A percentile compares a stretch with the other conserved stretches of the same genome.
Conservation (phyloP, 352 stramenopile species). For the Globisporangium mamillatum region DNA sequence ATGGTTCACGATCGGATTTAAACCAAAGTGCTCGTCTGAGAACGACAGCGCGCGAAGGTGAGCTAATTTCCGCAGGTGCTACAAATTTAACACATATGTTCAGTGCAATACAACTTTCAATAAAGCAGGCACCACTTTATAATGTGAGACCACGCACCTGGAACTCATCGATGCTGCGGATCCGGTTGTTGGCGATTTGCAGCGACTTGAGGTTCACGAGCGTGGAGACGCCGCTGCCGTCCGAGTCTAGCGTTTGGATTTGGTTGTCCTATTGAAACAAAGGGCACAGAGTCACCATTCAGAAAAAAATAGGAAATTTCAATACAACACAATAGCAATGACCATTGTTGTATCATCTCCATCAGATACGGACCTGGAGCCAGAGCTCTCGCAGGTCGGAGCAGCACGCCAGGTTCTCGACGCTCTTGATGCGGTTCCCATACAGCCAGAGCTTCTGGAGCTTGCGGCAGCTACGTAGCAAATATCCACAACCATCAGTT, state of each 20-base stretch:
- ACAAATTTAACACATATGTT: not conserved
- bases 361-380: conserved; percentile 48
- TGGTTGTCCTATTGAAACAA: conserved; percentile 47
- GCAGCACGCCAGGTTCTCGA: conserved; percentile 64
- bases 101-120: not conserved
- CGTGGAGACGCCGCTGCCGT: conserved; percentile 43
- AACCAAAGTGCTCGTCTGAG: conserved; percentile 81
- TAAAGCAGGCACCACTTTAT: not conserved
- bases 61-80: conserved; percentile 55
- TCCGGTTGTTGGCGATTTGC: conserved; percentile 70
- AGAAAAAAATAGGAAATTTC: not conserved
- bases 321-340: not conserved
- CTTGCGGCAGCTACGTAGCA: conserved; percentile 39
- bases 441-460: conserved; percentile 81
- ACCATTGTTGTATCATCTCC: not conserved
- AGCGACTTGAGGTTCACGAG: conserved; percentile 74
- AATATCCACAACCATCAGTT: not conserved
- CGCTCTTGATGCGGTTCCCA: conserved; percentile 53
- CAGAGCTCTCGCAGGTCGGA: conserved; percentile 80
- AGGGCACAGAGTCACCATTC: not conserved
- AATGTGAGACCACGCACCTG: conserved; percentile 16
- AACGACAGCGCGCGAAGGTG: conserved; percentile 60
- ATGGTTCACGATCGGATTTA: conserved; percentile 63
- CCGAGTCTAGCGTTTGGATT: conserved; percentile 37
- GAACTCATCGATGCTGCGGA: conserved; percentile 71